A percentile compares a stretch with the other conserved stretches of the same genome.
These are phyloP conservation scores for Epichloe scottii DNA, from an alignment of 2,329 filamentous ascomycete species.

Conservation along the genomic window DNA sequence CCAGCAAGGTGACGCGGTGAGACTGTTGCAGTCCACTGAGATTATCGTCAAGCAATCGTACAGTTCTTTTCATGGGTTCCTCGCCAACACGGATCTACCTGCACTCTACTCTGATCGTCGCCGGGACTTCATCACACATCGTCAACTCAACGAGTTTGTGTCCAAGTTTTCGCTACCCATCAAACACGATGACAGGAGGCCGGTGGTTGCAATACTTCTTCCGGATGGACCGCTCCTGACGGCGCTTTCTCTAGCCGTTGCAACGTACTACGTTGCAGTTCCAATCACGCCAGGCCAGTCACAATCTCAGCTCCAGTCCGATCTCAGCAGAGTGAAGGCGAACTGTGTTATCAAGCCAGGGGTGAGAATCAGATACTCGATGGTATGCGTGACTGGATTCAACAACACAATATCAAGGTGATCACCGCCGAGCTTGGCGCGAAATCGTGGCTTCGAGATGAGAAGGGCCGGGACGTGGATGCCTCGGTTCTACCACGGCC, in stretches of 20 bases:
- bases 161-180: conserved; percentile 1
- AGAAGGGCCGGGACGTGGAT: neutral
- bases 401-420: neutral
- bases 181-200: neutral
- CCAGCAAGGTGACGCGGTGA: conserved; percentile 1
- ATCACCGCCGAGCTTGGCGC: neutral
- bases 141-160: conserved; percentile 1
- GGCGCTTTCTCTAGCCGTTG: conserved; percentile 10
- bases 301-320: conserved; percentile 9
- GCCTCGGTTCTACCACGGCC: neutral
- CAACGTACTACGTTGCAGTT: conserved; percentile 9
- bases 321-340: conserved; percentile 3
- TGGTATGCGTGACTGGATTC: neutral
- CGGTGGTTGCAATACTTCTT: conserved; percentile 7
- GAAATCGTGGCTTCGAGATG: neutral
- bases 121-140: neutral
- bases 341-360: conserved; percentile 2
- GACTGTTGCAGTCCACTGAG: conserved; percentile 3
- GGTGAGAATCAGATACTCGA: neutral
- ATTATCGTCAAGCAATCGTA: conserved; percentile 2
- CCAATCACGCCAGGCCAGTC: conserved; percentile 9
- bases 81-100: neutral
- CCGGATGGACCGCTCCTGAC: conserved; percentile 11
- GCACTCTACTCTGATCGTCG: neutral
- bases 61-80: neutral